phyloP scores from a whole-genome alignment of 139 green algal genomes.

The Auxenochlorella pyrenoidosa region DNA sequence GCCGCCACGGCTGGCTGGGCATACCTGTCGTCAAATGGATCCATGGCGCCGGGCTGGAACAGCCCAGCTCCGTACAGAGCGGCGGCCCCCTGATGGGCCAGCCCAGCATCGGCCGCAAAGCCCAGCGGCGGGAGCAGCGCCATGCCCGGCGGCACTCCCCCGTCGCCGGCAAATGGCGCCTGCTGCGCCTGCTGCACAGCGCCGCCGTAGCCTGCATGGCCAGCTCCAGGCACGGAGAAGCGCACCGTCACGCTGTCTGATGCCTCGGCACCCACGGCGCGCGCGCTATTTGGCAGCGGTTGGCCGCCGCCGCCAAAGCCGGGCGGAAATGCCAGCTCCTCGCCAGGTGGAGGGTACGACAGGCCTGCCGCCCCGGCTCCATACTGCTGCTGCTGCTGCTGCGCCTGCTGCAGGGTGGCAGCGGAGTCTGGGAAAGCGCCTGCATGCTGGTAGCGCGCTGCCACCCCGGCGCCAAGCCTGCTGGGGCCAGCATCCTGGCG shows the following conservation, averaged over 20 bases:
- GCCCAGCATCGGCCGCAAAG: too few relatives aligned
- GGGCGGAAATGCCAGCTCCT: not conserved
- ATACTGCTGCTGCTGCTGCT: not conserved
- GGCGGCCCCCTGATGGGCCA: not conserved
- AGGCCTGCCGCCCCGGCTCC: not conserved
- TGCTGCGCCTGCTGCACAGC: not conserved
- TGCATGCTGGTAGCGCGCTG: not conserved
- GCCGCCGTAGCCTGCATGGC: not conserved
- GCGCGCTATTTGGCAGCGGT: not conserved
- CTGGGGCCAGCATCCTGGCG: not conserved
- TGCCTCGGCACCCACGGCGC: not conserved
- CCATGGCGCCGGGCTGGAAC: not conserved
- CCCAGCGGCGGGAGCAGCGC: too few relatives aligned
- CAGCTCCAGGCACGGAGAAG: not conserved
- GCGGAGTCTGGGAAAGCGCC: too few relatives aligned
- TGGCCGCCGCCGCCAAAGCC: constrained; percentile 10
- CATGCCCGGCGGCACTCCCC: too few relatives aligned
- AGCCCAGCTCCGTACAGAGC: not conserved
- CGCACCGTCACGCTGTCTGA: not conserved
- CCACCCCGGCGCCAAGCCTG: too few relatives aligned
- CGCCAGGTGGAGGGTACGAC: not conserved
- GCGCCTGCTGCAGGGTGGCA: not conserved
- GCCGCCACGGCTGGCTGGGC: not conserved
- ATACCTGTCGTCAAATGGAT: not conserved
- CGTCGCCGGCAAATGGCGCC: not conserved